Conservation (phyloP, 148 eudicot species). For the Rhododendron williamsianum region DNA sequence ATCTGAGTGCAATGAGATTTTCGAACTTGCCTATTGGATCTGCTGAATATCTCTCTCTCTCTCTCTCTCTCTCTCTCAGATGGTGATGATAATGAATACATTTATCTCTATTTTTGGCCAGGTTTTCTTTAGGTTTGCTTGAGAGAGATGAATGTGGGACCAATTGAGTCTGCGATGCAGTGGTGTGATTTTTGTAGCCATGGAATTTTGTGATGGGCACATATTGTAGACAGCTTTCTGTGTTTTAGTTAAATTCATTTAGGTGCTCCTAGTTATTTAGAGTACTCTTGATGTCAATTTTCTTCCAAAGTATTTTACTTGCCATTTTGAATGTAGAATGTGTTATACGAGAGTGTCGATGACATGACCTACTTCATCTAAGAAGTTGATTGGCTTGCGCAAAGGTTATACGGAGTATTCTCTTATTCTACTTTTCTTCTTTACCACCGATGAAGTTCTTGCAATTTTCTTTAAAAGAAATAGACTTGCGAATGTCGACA, state of each 20-base stretch:
- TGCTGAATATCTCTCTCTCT: background rate
- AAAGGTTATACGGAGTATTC: too few relatives aligned
- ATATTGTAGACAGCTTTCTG: slow-evolving; percentile 11
- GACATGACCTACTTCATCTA: background rate
- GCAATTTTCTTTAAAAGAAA: background rate
- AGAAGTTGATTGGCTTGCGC: background rate
- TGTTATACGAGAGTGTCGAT: background rate
- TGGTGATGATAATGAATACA: background rate
- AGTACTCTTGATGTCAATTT: slow-evolving; percentile 9
- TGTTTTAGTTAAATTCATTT: slow-evolving; percentile 13
- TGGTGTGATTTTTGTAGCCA: slow-evolving; percentile 26
- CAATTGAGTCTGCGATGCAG: slow-evolving; percentile 15
- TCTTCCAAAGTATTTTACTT: background rate
- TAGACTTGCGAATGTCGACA: background rate
- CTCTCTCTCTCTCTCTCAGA: background rate
- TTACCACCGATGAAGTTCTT: background rate
- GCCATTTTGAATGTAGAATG: slow-evolving; percentile 16
- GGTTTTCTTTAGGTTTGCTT: slow-evolving; percentile 5
- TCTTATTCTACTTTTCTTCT: background rate
- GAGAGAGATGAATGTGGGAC: slow-evolving; percentile 16
- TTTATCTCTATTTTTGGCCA: background rate
- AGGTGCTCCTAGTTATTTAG: slow-evolving; percentile 7
- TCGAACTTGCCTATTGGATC: background rate
- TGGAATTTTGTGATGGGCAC: slow-evolving; percentile 21
- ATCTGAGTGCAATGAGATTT: background rate